A percentile compares a stretch with the other conserved stretches of the same genome.
These are phyloP conservation scores for Pseudozyma flocculosa DNA, from an alignment of 1,284 basidiomycete genomes.

Conservation along the genomic window DNA sequence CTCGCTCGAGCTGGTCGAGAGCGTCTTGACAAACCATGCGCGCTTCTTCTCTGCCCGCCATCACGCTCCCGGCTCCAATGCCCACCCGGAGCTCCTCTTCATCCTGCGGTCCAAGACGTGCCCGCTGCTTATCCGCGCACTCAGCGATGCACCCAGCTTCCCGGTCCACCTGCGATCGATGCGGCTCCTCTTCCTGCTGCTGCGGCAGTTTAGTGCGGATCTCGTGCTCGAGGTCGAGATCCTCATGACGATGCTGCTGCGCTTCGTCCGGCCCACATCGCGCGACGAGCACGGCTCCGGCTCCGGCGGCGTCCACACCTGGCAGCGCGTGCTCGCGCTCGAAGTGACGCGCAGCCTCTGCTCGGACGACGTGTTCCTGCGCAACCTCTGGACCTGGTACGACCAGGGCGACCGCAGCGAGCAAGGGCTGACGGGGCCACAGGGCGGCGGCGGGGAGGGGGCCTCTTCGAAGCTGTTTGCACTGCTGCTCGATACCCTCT, in stretches of 20 bases:
- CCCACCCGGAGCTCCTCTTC: conserved; percentile 75
- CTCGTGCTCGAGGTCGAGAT: conserved; percentile 56
- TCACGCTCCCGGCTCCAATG: conserved; percentile 3
- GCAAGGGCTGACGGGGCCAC: too few species aligned
- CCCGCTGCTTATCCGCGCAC: conserved; percentile 78
- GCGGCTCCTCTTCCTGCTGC: conserved; percentile 84
- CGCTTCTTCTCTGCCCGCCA: conserved; percentile 66
- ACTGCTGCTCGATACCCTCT: conserved; percentile 39
- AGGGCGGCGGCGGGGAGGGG: neutral
- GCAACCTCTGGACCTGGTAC: conserved; percentile 51
- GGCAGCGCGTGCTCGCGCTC: conserved; percentile 53
- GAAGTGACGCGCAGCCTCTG: conserved; percentile 51
- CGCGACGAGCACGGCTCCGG: conserved; percentile 10
- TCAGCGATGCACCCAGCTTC: conserved; percentile 73
- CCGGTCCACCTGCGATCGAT: conserved; percentile 85
- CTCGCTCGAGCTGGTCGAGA: conserved; percentile 91
- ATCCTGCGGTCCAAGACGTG: conserved; percentile 85
- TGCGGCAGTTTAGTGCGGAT: conserved; percentile 85
- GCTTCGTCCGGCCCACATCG: conserved; percentile 22
- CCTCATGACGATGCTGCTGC: conserved; percentile 51
- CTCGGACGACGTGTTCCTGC: conserved; percentile 45
- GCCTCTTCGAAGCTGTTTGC: conserved; percentile 36
- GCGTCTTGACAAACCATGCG: conserved; percentile 91
- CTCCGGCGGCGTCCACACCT: conserved; percentile 9
- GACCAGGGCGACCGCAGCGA: conserved; percentile 15